These are phyloP conservation scores for Talaromyces funiculosus DNA, from an alignment of 2,329 filamentous ascomycete genomes.

Conservation along the genomic window DNA sequence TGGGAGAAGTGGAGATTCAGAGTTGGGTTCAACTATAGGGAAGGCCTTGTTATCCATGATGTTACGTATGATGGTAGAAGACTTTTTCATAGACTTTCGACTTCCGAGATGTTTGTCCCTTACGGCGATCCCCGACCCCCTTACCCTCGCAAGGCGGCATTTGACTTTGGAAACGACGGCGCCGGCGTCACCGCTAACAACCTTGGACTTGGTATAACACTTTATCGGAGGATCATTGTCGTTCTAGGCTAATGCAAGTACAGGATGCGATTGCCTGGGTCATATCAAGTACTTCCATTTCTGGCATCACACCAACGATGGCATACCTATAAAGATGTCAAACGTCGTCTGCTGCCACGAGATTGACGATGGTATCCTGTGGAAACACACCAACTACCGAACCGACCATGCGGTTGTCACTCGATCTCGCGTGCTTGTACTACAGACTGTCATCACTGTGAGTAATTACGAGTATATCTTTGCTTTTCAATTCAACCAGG, in stretches of 20 bases:
- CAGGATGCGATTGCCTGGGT: conserved; percentile 65
- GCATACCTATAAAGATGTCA: conserved; percentile 1
- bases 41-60: conserved; percentile 63
- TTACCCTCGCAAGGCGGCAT: conserved; percentile 62
- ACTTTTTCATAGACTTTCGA: conserved; percentile 59
- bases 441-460: conserved; percentile 64
- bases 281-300: conserved; percentile 45
- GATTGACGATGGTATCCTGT: conserved; percentile 62
- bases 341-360: conserved; percentile 11
- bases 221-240: conserved; percentile 33
- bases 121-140: conserved; percentile 52
- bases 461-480: conserved; percentile 69
- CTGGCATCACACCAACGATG: conserved; percentile 4
- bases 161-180: conserved; percentile 63
- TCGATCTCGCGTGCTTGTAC: conserved; percentile 56
- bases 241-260: conserved; percentile 58
- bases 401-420: conserved; percentile 60
- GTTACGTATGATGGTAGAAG: conserved; percentile 58
- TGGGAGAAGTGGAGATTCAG: conserved; percentile 65
- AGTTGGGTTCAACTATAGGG: conserved; percentile 62
- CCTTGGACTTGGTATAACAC: conserved; percentile 45
- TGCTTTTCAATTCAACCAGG: conserved; percentile 52
- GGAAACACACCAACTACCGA: conserved; percentile 67
- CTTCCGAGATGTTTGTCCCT: conserved; percentile 56
- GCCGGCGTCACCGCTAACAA: conserved; percentile 60